Evolutionary conservation across 768 basidiomycete genomes (phyloP).

Genomic region (Pisolithus albus): DNA sequence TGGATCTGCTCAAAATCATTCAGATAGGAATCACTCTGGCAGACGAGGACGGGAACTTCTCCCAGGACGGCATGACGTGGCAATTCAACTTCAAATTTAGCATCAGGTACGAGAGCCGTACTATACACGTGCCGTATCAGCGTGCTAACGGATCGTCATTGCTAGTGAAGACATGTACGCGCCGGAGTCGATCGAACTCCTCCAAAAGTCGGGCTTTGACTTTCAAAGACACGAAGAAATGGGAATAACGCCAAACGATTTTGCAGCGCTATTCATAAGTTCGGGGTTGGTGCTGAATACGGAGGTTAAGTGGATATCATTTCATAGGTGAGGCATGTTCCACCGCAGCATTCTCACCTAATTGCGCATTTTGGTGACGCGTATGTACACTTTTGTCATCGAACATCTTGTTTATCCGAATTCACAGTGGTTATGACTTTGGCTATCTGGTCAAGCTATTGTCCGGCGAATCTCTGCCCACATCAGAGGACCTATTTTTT

Average conservation of each 20-base stretch:
- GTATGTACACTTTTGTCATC: neutral
- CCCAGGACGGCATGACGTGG: slow-evolving; percentile 91
- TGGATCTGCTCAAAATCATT: slow-evolving; percentile 95
- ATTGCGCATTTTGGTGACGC: neutral
- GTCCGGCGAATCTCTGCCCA: slow-evolving; percentile 78
- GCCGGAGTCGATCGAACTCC: slow-evolving; percentile 91
- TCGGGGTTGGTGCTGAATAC: slow-evolving; percentile 85
- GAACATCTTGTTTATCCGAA: neutral
- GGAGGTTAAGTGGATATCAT: slow-evolving; percentile 95
- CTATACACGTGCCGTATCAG: neutral
- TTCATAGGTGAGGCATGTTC: slow-evolving; percentile 73
- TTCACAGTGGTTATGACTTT: slow-evolving; percentile 90
- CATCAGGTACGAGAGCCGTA: slow-evolving; percentile 48
- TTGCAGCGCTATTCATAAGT: slow-evolving; percentile 95
- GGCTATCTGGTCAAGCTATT: slow-evolving; percentile 96
- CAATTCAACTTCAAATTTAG: slow-evolving; percentile 98
- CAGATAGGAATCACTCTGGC: slow-evolving; percentile 94
- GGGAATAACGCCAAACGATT: slow-evolving; percentile 89
- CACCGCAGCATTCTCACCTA: neutral
- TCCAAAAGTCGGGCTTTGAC: slow-evolving; percentile 94
- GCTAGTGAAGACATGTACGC: slow-evolving; percentile 95
- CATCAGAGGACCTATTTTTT: slow-evolving; percentile 87
- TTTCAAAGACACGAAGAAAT: slow-evolving; percentile 89
- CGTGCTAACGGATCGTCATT: neutral
- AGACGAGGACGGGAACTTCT: slow-evolving; percentile 89